Percentiles rank a stretch among this genome's conserved stretches.
These are phyloP conservation scores for Fusarium bulbicola DNA, from an alignment of 2,329 filamentous ascomycete species.

Conservation along the genomic window DNA sequence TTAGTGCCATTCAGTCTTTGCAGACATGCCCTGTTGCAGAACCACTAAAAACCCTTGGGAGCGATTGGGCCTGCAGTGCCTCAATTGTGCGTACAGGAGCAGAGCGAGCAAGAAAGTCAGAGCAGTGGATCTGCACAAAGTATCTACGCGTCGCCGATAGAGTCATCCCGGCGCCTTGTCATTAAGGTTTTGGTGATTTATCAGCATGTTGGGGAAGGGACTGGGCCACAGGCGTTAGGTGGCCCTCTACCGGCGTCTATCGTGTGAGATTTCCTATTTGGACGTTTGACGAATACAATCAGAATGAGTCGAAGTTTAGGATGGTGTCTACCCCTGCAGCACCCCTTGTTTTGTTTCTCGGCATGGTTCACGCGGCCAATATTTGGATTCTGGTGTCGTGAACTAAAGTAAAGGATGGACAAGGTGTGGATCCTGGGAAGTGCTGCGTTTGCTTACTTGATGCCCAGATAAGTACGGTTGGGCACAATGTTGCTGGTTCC, in stretches of 20 bases:
- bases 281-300: not conserved
- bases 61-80: not conserved
- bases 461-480: not conserved
- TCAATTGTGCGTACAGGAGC: slow-evolving; percentile 4
- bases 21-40: not conserved
- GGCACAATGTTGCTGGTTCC: slow-evolving; percentile 1
- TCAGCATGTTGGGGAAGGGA: slow-evolving; percentile 8
- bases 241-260: not conserved
- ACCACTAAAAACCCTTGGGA: not conserved
- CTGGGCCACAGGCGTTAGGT: not conserved
- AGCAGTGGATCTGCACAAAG: slow-evolving; percentile 20
- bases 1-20: not conserved
- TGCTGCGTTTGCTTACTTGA: slow-evolving; percentile 12
- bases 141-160: slow-evolving; percentile 7
- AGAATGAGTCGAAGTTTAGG: slow-evolving; percentile 16
- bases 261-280: not conserved
- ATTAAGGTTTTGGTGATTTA: slow-evolving; percentile 5
- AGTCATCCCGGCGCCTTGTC: slow-evolving; percentile 10
- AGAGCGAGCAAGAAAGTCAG: not conserved
- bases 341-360: slow-evolving; percentile 18
- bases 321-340: slow-evolving; percentile 22
- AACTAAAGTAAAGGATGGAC: slow-evolving; percentile 8
- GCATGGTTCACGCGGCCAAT: slow-evolving; percentile 19
- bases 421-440: slow-evolving; percentile 15
- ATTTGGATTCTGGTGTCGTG: slow-evolving; percentile 17